Percentiles rank a stretch among this genome's conserved stretches.
These are phyloP conservation scores for Elsinoe batatas DNA, from an alignment of 2,329 filamentous ascomycete species.

Conservation along the genomic window DNA sequence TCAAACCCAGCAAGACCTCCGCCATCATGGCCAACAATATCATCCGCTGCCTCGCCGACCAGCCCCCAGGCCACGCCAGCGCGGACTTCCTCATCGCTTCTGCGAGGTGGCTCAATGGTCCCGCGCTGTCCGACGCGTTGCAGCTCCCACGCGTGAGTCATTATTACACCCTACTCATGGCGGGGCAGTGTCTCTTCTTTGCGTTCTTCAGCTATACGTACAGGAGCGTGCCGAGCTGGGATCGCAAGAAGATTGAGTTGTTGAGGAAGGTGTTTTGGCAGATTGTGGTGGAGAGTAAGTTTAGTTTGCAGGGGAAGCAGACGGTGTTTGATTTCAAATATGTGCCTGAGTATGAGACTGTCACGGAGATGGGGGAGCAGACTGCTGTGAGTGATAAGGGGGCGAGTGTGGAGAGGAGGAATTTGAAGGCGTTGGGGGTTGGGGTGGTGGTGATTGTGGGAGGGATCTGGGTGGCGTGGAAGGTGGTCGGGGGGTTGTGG, in stretches of 20 bases:
- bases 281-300: conserved; percentile 53
- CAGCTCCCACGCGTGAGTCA: conserved; percentile 46
- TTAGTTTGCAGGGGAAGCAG: conserved; percentile 51
- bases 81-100: conserved; percentile 58
- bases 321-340: conserved; percentile 63
- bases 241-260: conserved; percentile 43
- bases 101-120: conserved; percentile 61
- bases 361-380: conserved; percentile 39
- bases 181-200: conserved; percentile 58
- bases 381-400: conserved; percentile 30
- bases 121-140: conserved; percentile 50
- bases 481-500: conserved; percentile 11
- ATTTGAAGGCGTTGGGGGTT: conserved; percentile 37
- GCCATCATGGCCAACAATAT: conserved; percentile 64
- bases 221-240: conserved; percentile 39
- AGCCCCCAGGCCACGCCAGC: conserved; percentile 56
- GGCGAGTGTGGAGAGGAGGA: conserved; percentile 38
- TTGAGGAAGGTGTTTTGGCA: conserved; percentile 47
- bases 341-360: conserved; percentile 46
- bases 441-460: conserved; percentile 26
- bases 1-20: conserved; percentile 54
- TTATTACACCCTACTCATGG: conserved; percentile 52
- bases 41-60: conserved; percentile 55
- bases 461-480: conserved; percentile 19
- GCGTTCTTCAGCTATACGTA: conserved; percentile 45